These are phyloP conservation scores for Tricholoma sp. DNA, from an alignment of 768 basidiomycete genomes.

Conservation along the genomic window DNA sequence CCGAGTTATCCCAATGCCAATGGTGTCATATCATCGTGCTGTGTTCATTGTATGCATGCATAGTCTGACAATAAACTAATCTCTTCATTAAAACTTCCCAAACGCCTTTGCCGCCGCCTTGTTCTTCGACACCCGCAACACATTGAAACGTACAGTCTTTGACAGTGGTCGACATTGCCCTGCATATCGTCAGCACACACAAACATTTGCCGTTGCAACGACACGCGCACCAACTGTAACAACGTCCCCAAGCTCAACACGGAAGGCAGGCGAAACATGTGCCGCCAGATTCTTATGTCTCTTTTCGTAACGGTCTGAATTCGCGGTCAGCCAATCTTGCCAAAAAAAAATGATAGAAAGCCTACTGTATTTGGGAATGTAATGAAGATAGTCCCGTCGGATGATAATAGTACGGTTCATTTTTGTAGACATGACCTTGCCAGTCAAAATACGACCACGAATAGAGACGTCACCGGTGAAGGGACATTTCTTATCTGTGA, in stretches of 20 bases:
- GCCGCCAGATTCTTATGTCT: conserved; percentile 98
- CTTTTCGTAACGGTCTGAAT: conserved; percentile 92
- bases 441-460: conserved; percentile 97
- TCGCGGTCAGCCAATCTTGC: conserved; percentile 4
- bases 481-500: conserved; percentile 97
- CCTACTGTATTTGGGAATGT: conserved; percentile 97
- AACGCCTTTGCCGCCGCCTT: conserved; percentile 90
- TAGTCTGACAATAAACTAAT: conserved; percentile 8
- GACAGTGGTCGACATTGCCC: conserved; percentile 99
- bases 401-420: conserved; percentile 99
- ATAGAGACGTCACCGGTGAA: conserved; percentile 97
- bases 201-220: neutral
- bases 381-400: conserved; percentile 92
- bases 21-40: conserved; percentile 14
- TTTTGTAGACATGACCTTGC: conserved; percentile 97
- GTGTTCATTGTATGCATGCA: conserved; percentile 23
- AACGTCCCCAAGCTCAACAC: conserved; percentile 88
- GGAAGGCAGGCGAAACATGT: conserved; percentile 98
- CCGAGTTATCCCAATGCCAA: neutral
- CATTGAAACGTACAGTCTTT: conserved; percentile 99
- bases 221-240: conserved; percentile 85
- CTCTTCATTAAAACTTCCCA: conserved; percentile 73
- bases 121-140: conserved; percentile 90
- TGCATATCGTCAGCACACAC: conserved; percentile 22
- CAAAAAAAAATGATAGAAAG: conserved; percentile 11